Conservation (phyloP, 495 filamentous ascomycete genomes). For the Pyrenula aspistea region DNA sequence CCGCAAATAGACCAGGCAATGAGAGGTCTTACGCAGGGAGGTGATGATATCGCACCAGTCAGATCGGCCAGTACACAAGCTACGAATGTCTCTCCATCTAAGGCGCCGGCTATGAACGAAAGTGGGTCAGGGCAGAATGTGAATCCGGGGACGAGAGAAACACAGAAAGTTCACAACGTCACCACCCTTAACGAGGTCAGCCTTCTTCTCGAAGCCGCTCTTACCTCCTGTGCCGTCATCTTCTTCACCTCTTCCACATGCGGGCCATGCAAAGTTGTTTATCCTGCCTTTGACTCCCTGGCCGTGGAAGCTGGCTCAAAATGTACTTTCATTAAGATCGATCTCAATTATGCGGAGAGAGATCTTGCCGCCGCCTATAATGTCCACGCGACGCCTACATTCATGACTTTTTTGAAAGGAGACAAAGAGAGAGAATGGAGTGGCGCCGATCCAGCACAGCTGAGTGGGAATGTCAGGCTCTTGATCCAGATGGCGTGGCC, state of each 20-base stretch:
- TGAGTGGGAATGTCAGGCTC: conserved; percentile 61
- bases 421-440: conserved; percentile 68
- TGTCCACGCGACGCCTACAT: conserved; percentile 75
- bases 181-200: conserved; percentile 48
- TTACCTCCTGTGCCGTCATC: conserved; percentile 60
- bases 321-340: conserved; percentile 71
- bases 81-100: conserved; percentile 8
- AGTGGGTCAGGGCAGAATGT: conserved; percentile 1
- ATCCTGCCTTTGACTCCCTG: conserved; percentile 72
- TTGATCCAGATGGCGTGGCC: conserved; percentile 69
- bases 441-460: conserved; percentile 55
- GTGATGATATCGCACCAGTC: conserved; percentile 21
- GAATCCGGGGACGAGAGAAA: neutral
- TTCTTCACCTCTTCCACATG: conserved; percentile 92
- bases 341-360: conserved; percentile 47
- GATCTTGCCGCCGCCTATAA: conserved; percentile 55
- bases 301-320: conserved; percentile 61
- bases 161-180: conserved; percentile 36
- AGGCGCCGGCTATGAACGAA: conserved; percentile 8
- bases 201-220: conserved; percentile 41
- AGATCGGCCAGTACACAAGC: conserved; percentile 10
- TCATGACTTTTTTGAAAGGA: conserved; percentile 75
- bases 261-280: conserved; percentile 70
- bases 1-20: conserved; percentile 70
- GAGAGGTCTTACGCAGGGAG: conserved; percentile 49